Conservation (phyloP, 768 basidiomycete genomes). For the Russula emetica region DNA sequence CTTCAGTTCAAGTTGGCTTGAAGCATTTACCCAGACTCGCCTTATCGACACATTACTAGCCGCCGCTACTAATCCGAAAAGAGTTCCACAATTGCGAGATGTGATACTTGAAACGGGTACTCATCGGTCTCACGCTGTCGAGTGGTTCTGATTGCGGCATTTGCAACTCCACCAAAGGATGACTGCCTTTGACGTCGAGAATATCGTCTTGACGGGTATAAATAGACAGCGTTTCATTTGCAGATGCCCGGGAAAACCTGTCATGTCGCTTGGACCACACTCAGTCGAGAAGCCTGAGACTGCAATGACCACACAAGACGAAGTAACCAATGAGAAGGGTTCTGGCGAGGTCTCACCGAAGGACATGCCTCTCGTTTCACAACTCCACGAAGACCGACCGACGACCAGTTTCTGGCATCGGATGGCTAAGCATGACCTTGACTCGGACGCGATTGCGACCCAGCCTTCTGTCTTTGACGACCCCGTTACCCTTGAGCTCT, state of each 20-base stretch:
- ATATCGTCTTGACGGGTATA: neutral
- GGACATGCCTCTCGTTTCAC: slow-evolving; percentile 21
- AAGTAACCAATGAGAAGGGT: slow-evolving; percentile 26
- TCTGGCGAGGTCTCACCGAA: slow-evolving; percentile 27
- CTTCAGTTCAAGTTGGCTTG: too few relatives aligned
- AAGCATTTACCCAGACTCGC: neutral
- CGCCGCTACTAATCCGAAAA: neutral
- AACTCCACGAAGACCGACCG: slow-evolving; percentile 21
- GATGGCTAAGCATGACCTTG: neutral
- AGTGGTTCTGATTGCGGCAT: neutral
- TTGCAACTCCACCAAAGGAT: neutral
- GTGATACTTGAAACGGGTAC: neutral
- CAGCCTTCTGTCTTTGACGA: slow-evolving; percentile 1
- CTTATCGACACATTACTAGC: neutral
- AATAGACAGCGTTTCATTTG: neutral
- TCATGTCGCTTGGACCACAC: neutral
- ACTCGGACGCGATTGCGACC: neutral
- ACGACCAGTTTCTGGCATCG: neutral
- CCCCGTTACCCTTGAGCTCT: slow-evolving; percentile 1
- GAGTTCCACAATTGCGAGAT: neutral
- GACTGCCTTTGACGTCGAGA: neutral
- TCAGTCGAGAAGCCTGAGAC: neutral
- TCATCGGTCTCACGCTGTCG: neutral
- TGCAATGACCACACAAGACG: slow-evolving; percentile 21
- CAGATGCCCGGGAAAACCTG: neutral